Percentiles rank a stretch among this genome's conserved stretches.
These are phyloP conservation scores for Silene noctiflora DNA, from an alignment of 179 eudicot species.

Conservation along the genomic window DNA sequence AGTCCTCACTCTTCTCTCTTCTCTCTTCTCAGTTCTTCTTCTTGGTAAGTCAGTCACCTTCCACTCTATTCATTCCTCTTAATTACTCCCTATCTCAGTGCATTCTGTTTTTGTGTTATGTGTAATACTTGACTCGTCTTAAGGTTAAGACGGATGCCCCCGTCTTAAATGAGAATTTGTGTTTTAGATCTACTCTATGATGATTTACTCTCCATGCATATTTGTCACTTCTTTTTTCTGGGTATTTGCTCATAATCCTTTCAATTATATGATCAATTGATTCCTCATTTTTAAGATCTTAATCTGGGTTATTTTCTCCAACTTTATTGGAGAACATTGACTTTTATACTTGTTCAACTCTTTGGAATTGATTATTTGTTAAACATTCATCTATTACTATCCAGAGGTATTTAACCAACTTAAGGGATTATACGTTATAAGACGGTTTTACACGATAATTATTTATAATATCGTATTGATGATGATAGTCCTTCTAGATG, in stretches of 20 bases:
- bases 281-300: background rate
- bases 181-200: background rate
- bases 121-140: too few species aligned
- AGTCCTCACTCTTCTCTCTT: background rate
- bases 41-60: background rate
- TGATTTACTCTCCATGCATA: too few species aligned
- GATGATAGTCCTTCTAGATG: background rate
- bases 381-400: too few species aligned
- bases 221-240: background rate
- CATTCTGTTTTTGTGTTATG: too few species aligned
- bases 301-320: background rate
- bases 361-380: background rate
- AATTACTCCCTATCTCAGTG: background rate
- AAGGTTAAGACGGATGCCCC: background rate
- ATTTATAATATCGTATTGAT: background rate
- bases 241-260: background rate
- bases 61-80: background rate
- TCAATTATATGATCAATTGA: background rate
- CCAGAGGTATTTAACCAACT: too few species aligned
- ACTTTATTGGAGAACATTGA: background rate
- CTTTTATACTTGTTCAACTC: background rate
- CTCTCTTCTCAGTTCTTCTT: background rate
- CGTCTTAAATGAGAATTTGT: too few species aligned
- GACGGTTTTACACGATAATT: too few species aligned
- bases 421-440: too few species aligned